Evolutionary conservation across 345 rosid genomes (phyloP), one percentile per base, ranked within the genome.

Genomic region (Heritiera littoralis): DNA sequence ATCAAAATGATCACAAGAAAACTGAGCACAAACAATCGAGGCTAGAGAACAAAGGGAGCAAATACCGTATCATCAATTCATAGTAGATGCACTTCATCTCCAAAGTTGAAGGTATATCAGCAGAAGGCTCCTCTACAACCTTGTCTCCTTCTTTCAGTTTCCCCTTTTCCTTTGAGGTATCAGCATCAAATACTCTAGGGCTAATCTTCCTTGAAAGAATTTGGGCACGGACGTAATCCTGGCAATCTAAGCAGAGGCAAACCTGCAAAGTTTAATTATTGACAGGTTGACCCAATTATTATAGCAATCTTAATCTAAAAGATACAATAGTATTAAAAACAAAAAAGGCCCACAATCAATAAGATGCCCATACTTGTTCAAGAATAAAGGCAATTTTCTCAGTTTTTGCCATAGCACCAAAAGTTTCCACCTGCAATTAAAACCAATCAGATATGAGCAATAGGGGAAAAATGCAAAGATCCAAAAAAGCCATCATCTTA

Each of bases 361-460:
- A 71, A 78, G 74, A 78, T 30, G 32, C 5, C 48, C 86, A 8
- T 86, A 93, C 99, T 85, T 93, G 99, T 79, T 94, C 98, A 59
- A 95, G 98, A 76, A 95, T 93, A 81, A 95, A 91, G 0, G 98
- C 97, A 79, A 92, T 94, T 88, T 95, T 93, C 89, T 95, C 98
- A 38, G 98, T 93, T 85, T 92, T 92, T 20, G 97, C 99, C 99
- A 95, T 91, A 40, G 98, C 95, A 78, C 98, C 97, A 89, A 95
- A 95, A 52, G 98, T 95, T 86, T 94, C 99, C 85, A 95, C 99
- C 97, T 95, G 78, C 28, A 67, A 61, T 59, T 49, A 69, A 81
- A 54, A 79, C 65, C 52, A 67, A 81, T 80, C 49, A 77, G 40
- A 82, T 28, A 74, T 38, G 23, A 80, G 63, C 5, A 83, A 75